A percentile compares a stretch with the other conserved stretches of the same genome.
Evolutionary conservation across 2,329 filamentous ascomycete genomes (phyloP).

Genomic region (Fusarium sublunatum): DNA sequence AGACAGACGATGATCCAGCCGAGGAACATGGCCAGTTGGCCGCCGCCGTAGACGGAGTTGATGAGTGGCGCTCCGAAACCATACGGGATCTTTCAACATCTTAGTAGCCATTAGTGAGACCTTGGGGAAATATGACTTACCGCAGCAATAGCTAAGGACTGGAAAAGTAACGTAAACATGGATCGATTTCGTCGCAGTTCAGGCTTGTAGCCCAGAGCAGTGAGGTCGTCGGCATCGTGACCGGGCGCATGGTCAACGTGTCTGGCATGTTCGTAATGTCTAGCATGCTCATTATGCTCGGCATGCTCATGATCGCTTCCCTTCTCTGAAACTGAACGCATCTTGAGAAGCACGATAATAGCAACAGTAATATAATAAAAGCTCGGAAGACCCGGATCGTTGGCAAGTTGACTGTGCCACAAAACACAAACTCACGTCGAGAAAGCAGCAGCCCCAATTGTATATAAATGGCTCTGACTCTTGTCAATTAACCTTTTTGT

Average conservation of each 20-base stretch:
- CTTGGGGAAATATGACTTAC: slow-evolving; percentile 9
- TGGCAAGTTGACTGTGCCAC: background rate
- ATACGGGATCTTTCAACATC: slow-evolving; percentile 37
- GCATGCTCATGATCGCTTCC: slow-evolving; percentile 24
- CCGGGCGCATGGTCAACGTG: slow-evolving; percentile 5
- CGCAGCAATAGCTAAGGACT: slow-evolving; percentile 46
- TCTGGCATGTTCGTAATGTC: slow-evolving; percentile 11
- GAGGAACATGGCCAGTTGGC: slow-evolving; percentile 70
- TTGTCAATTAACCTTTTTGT: slow-evolving; percentile 11
- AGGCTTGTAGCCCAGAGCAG: slow-evolving; percentile 61
- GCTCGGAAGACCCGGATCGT: background rate
- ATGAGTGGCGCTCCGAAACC: slow-evolving; percentile 43
- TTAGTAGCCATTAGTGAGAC: background rate
- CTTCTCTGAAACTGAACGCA: slow-evolving; percentile 26
- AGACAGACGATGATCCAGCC: slow-evolving; percentile 71
- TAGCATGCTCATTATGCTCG: slow-evolving; percentile 7
- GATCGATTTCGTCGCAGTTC: slow-evolving; percentile 44
- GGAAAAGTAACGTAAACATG: slow-evolving; percentile 47
- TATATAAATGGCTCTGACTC: slow-evolving; percentile 25
- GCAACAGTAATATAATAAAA: background rate
- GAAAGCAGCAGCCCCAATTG: slow-evolving; percentile 1
- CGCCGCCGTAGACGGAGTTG: slow-evolving; percentile 41
- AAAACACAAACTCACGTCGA: background rate
- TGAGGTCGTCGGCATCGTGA: slow-evolving; percentile 45
- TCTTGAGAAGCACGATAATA: background rate